These are phyloP conservation scores for Coprinellus micaceus DNA, from an alignment of 768 basidiomycete species.

Conservation along the genomic window DNA sequence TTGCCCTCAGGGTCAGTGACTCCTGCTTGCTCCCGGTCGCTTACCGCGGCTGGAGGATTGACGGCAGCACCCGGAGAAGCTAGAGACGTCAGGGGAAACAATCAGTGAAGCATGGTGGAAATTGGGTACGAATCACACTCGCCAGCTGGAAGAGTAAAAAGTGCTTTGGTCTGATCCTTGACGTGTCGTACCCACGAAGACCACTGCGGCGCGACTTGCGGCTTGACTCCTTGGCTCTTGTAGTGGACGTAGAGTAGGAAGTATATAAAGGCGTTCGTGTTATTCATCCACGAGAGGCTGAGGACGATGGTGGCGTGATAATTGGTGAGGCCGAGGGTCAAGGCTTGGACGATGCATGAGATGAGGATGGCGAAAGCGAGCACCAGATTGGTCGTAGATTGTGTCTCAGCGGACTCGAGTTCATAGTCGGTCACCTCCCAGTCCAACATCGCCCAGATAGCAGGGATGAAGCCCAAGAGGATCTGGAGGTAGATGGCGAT, in stretches of 20 bases:
- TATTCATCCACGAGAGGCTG: slow-evolving; percentile 25
- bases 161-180: not conserved
- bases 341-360: slow-evolving; percentile 21
- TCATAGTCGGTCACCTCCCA: not conserved
- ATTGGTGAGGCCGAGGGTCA: slow-evolving; percentile 13
- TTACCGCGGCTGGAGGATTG: too few species aligned
- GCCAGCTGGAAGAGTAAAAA: not conserved
- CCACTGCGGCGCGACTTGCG: not conserved
- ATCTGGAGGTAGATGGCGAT: not conserved
- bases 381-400: slow-evolving; percentile 5
- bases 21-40: too few species aligned
- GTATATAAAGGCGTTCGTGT: slow-evolving; percentile 16
- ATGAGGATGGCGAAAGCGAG: slow-evolving; percentile 24
- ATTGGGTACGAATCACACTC: not conserved
- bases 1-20: too few species aligned
- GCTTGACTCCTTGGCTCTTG: not conserved
- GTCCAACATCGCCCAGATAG: slow-evolving; percentile 7
- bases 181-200: not conserved
- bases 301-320: slow-evolving; percentile 24
- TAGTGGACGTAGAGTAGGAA: slow-evolving; percentile 12
- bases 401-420: slow-evolving; percentile 2
- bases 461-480: not conserved
- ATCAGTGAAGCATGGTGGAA: too few species aligned
- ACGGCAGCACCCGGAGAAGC: too few species aligned
- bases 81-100: too few species aligned